These are phyloP conservation scores for Sabuloglossum arenarium DNA, from an alignment of 495 filamentous ascomycete species.

Conservation along the genomic window DNA sequence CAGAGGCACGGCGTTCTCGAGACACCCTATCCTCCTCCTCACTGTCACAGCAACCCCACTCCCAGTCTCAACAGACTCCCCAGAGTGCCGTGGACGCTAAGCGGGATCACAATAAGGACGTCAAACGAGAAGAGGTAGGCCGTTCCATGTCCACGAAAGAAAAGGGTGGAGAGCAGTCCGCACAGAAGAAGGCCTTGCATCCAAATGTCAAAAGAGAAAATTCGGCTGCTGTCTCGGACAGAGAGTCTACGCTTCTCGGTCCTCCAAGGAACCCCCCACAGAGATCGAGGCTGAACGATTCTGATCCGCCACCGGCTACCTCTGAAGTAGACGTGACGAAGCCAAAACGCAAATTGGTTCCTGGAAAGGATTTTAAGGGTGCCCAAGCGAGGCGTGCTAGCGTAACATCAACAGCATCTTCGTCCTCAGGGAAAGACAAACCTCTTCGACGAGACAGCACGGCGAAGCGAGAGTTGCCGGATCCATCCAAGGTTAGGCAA, in stretches of 20 bases:
- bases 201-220: not conserved
- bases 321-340: slow-evolving; percentile 32
- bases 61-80: not conserved
- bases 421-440: slow-evolving; percentile 1
- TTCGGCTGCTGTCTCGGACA: slow-evolving; percentile 24
- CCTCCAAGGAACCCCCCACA: slow-evolving; percentile 21
- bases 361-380: slow-evolving; percentile 33
- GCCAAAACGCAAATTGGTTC: slow-evolving; percentile 36
- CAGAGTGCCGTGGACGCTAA: not conserved
- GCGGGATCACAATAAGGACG: not conserved
- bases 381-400: slow-evolving; percentile 21
- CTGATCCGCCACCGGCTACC: slow-evolving; percentile 23
- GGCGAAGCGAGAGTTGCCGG: not conserved
- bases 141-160: not conserved
- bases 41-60: too few species aligned
- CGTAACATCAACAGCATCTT: slow-evolving; percentile 3
- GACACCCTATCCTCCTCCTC: not conserved
- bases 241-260: slow-evolving; percentile 26
- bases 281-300: slow-evolving; percentile 23
- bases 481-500: not conserved
- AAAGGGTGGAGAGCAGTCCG: not conserved
- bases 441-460: not conserved
- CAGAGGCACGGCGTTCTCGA: not conserved
- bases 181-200: not conserved
- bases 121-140: not conserved